Evolutionary conservation across 2,329 filamentous ascomycete genomes (phyloP).

Genomic region (Huntiella decipiens): DNA sequence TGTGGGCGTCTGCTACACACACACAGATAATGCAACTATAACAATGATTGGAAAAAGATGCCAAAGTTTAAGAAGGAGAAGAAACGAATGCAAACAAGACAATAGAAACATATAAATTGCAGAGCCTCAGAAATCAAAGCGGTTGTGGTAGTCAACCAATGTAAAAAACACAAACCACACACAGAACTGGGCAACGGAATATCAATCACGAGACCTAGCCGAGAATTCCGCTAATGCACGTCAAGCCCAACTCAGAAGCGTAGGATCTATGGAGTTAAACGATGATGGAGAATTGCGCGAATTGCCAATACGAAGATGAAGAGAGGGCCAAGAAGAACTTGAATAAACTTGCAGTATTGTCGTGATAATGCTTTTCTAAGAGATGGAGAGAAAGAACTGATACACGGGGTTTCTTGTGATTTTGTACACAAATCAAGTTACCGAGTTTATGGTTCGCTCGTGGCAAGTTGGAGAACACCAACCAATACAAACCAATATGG

Average conservation of each 20-base stretch:
- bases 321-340: neutral
- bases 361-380: too few relatives aligned
- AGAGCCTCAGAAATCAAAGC: neutral
- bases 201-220: constrained; percentile 9
- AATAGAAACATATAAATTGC: neutral
- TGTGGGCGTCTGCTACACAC: too few relatives aligned
- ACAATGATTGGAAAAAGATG: too few relatives aligned
- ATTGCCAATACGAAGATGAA: neutral
- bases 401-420: neutral
- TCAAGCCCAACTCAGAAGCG: neutral
- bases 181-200: neutral
- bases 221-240: constrained; percentile 2
- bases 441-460: neutral
- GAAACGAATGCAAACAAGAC: neutral
- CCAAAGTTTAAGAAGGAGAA: too few relatives aligned
- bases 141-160: neutral
- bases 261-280: neutral
- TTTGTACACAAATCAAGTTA: neutral
- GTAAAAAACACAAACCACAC: neutral
- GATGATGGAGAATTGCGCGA: neutral
- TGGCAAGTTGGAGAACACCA: neutral
- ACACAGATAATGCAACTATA: too few relatives aligned
- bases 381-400: too few relatives aligned
- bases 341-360: neutral
- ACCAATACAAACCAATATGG: neutral